phyloP scores from a whole-genome alignment of 1,284 basidiomycete genomes.

The Amylostereum chailletii region DNA sequence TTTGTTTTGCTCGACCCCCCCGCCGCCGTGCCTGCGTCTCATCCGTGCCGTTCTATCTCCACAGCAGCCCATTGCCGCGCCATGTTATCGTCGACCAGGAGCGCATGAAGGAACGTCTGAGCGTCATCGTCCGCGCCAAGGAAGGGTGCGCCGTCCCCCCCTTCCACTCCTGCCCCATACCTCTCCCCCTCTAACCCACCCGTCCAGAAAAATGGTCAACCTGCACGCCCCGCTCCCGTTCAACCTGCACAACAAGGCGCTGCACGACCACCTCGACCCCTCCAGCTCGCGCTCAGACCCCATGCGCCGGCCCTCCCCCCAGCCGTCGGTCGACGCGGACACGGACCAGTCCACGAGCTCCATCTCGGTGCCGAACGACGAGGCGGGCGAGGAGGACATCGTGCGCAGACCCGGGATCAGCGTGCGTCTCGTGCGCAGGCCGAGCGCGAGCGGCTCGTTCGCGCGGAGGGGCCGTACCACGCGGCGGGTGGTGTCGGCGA shows the following conservation, averaged over 20 bases:
- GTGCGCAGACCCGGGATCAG: conserved; percentile 4
- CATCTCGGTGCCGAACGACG: conserved; percentile 1
- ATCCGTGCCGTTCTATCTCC: neutral
- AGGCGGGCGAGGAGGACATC: conserved; percentile 4
- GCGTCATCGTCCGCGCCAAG: conserved; percentile 50
- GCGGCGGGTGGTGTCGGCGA: conserved; percentile 3
- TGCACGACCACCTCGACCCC: conserved; percentile 24
- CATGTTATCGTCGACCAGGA: conserved; percentile 37
- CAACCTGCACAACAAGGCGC: conserved; percentile 46
- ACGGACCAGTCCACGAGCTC: conserved; percentile 8
- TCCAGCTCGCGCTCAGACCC: conserved; percentile 28
- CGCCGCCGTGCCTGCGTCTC: neutral
- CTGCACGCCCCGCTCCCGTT: conserved; percentile 56
- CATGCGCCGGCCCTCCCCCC: conserved; percentile 13
- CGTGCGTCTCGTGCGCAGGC: conserved; percentile 9
- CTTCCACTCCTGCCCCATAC: conserved; percentile 1
- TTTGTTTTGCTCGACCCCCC: conserved; percentile 8
- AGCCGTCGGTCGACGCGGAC: conserved; percentile 14
- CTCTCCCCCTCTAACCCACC: conserved; percentile 5
- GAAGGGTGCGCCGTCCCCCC: conserved; percentile 40
- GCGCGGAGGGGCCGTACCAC: conserved; percentile 4
- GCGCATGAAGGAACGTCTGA: conserved; percentile 43
- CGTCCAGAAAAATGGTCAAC: conserved; percentile 63
- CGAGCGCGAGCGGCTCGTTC: neutral
- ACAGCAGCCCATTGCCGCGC: conserved; percentile 10